Base-by-base conservation (phyloP, 805 yeast genomes). In the Candida ulmi region DNA sequence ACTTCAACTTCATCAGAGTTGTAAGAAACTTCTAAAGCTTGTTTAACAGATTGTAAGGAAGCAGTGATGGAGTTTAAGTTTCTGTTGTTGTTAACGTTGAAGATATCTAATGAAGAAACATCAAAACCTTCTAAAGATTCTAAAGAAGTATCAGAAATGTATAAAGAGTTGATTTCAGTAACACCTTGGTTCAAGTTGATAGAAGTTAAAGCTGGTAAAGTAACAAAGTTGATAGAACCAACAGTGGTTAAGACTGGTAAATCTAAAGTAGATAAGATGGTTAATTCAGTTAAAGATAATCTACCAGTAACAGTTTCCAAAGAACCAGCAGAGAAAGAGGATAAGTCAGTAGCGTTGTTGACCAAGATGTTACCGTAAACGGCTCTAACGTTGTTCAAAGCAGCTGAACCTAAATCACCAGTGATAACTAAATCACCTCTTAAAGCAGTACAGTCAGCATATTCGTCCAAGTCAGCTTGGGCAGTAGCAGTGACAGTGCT, bases 41-140 rank as follows among this genome's bases (percentile, higher is more conserved):
- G 77, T 46, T 91, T 76, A 48, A 88, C 93, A 44, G 83, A 66
- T 64, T 79, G 66, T 61, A 91, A 75, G 47, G 77, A 78, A 38
- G 91, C 80, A 61, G 83, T 75, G 54, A 84, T 76, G 44, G 86
- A 64, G 52, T 72, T 77, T 64, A 93, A 77, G 62, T 81, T 76
- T 51, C 64, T 69, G 80, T 93, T 93, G 83, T 93, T 93, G 88
- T 88, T 90, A 58, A 93, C 76, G 72, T 91, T 72, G 69, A 82
- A 81, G 37, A 60, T 61, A 44, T 59, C 66, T 57, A 60, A 70
- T 59, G 59, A 63, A 56, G 54, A 65, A 37, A 74, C 76, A 45
- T 67, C 69, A 57, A 83, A 71, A 65, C 93, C 93, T 41, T 73
- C 76, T 57, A 85, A 74, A 37, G 81, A 66, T 57, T 72, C 72